phyloP scores from a whole-genome alignment of 208 protist genomes.

The Acanthamoeba royreba region DNA sequence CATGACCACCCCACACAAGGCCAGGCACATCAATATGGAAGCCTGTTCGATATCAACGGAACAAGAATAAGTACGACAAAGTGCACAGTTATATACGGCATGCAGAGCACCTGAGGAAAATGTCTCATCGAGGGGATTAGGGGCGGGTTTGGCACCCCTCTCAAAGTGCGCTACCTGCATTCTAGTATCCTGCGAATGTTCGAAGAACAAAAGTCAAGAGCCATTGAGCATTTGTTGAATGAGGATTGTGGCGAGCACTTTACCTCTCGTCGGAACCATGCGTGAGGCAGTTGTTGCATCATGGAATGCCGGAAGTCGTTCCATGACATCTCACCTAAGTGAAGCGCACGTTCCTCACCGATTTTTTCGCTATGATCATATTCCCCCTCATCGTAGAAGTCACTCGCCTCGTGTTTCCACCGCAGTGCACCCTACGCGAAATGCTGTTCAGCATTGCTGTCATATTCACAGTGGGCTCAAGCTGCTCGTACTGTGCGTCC shows the following conservation, averaged over 20 bases:
- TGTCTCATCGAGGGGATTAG: neutral
- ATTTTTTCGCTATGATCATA: constrained; percentile 1
- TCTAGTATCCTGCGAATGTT: constrained; percentile 5
- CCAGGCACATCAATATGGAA: neutral
- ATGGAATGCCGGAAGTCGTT: constrained; percentile 40
- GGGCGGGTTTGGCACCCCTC: neutral
- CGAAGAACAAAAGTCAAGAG: neutral
- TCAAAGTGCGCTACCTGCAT: constrained; percentile 46
- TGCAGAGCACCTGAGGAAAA: neutral
- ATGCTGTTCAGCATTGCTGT: neutral
- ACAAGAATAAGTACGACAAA: too few species aligned
- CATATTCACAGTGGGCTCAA: neutral
- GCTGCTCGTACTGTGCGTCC: neutral
- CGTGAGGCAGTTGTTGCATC: constrained; percentile 49
- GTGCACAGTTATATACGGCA: too few species aligned
- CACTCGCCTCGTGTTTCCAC: constrained; percentile 60
- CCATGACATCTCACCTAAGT: constrained; percentile 68
- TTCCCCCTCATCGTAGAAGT: constrained; percentile 45
- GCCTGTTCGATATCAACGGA: neutral
- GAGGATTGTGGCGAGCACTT: neutral
- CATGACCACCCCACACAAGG: neutral
- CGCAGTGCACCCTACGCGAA: neutral
- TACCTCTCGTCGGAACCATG: constrained; percentile 32
- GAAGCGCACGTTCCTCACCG: constrained; percentile 6
- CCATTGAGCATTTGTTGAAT: neutral